A percentile compares a stretch with the other conserved stretches of the same genome.
These are phyloP conservation scores for Boehmeria nivea DNA, from an alignment of 306 rosid species.

Conservation along the genomic window DNA sequence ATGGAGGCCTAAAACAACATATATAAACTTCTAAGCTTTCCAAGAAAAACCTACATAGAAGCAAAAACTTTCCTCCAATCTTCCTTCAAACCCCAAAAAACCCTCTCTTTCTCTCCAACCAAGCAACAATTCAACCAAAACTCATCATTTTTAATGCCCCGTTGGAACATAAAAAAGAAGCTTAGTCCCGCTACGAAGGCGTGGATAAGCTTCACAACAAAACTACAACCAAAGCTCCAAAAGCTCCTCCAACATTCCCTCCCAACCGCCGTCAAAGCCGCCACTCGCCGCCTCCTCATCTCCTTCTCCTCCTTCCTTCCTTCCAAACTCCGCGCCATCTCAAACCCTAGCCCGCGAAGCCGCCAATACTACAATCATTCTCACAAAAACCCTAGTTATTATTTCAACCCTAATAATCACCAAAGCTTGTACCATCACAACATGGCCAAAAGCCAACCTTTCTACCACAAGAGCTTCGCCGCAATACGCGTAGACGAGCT, in stretches of 20 bases:
- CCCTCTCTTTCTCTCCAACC: not conserved
- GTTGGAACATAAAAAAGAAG: conserved; percentile 39
- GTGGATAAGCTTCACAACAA: conserved; percentile 46
- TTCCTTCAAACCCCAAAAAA: too few species aligned
- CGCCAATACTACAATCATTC: not conserved
- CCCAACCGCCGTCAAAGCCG: conserved; percentile 29
- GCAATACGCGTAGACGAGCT: conserved; percentile 59
- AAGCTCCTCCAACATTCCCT: conserved; percentile 26
- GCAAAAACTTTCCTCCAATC: not conserved
- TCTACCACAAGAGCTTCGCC: conserved; percentile 24
- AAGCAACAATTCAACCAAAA: not conserved
- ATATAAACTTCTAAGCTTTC: not conserved
- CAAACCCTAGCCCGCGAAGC: conserved; percentile 7
- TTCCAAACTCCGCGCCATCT: conserved; percentile 33
- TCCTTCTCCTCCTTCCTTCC: conserved; percentile 25
- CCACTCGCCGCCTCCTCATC: conserved; percentile 31
- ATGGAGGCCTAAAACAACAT: too few species aligned
- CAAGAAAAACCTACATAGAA: not conserved
- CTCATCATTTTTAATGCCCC: conserved; percentile 30
- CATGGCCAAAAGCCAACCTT: conserved; percentile 1
- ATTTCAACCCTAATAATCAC: too few species aligned
- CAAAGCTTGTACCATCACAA: too few species aligned
- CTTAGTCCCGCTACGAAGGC: conserved; percentile 49
- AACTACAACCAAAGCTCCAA: conserved; percentile 34
- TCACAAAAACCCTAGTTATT: not conserved